Evolutionary conservation across 192 early-diverging fungal genomes (phyloP).

Genomic region (Gigaspora rosea): DNA sequence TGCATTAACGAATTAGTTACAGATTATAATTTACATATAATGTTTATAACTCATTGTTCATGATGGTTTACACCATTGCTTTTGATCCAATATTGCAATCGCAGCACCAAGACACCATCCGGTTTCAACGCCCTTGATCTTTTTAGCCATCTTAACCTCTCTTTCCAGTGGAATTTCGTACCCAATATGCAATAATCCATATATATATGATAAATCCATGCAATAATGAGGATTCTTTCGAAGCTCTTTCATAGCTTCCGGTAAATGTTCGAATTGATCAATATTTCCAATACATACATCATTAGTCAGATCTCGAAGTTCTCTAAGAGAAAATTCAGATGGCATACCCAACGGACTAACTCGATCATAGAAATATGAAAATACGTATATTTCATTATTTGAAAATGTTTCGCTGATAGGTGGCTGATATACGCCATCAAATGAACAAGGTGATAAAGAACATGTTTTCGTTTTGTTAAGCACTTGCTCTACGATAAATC

Average conservation of each 20-base stretch:
- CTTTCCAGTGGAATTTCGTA: slow-evolving; percentile 77
- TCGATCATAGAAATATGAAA: slow-evolving; percentile 96
- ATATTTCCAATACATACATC: slow-evolving; percentile 63
- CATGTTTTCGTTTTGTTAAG: slow-evolving; percentile 77
- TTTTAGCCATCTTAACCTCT: slow-evolving; percentile 79
- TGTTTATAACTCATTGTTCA: not conserved
- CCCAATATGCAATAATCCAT: slow-evolving; percentile 79
- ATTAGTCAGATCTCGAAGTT: slow-evolving; percentile 68
- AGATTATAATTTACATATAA: not conserved
- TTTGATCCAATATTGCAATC: slow-evolving; percentile 75
- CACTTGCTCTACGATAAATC: slow-evolving; percentile 58
- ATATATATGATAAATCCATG: slow-evolving; percentile 88
- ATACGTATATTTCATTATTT: slow-evolving; percentile 82
- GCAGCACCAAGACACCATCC: slow-evolving; percentile 97
- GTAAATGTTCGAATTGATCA: slow-evolving; percentile 52
- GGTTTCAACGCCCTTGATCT: slow-evolving; percentile 90
- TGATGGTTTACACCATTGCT: slow-evolving; percentile 37
- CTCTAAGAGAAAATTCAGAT: slow-evolving; percentile 69
- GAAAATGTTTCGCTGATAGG: slow-evolving; percentile 66
- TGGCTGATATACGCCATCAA: slow-evolving; percentile 92
- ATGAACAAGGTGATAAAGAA: slow-evolving; percentile 73
- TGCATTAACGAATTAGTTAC: too few species aligned
- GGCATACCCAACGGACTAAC: slow-evolving; percentile 70
- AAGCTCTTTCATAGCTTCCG: slow-evolving; percentile 54
- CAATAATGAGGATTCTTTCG: slow-evolving; percentile 72